Conservation (phyloP, 805 yeast species). For the Metschnikowia dekortorum region DNA sequence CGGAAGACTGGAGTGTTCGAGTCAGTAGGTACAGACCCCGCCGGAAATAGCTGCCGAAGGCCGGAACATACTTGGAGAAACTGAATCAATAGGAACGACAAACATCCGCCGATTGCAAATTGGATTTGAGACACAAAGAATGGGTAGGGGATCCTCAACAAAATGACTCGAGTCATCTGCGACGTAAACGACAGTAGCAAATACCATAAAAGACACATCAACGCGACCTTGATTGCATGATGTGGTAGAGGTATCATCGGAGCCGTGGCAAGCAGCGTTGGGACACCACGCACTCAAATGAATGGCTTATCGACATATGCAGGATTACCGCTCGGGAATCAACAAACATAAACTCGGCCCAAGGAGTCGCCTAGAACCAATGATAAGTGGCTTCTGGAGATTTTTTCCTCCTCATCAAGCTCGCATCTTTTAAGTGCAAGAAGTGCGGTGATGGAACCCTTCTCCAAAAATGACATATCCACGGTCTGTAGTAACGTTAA, state of each 20-base stretch:
- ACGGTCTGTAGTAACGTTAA: conserved; percentile 5
- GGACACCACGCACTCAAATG: not conserved
- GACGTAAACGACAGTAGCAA: conserved; percentile 58
- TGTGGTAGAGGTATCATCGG: not conserved
- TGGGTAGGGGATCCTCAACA: conserved; percentile 55
- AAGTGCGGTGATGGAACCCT: conserved; percentile 25
- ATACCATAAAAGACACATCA: conserved; percentile 57
- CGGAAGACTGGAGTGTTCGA: conserved; percentile 19
- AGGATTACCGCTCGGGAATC: not conserved
- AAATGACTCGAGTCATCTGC: conserved; percentile 55
- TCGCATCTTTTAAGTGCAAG: conserved; percentile 26
- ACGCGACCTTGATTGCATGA: conserved; percentile 25
- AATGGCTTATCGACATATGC: not conserved
- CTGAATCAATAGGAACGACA: conserved; percentile 38
- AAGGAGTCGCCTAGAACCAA: conserved; percentile 50
- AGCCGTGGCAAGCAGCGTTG: not conserved
- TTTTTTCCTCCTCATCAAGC: conserved; percentile 33
- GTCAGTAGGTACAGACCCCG: conserved; percentile 49
- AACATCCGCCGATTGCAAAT: conserved; percentile 46
- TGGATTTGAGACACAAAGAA: conserved; percentile 63
- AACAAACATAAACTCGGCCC: conserved; percentile 44
- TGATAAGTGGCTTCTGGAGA: conserved; percentile 33
- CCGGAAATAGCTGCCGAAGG: conserved; percentile 41
- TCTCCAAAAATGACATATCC: conserved; percentile 4
- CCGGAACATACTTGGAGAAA: conserved; percentile 20